Evolutionary conservation across 2,329 filamentous ascomycete species (phyloP).

Genomic region (Aspergillus sp.): DNA sequence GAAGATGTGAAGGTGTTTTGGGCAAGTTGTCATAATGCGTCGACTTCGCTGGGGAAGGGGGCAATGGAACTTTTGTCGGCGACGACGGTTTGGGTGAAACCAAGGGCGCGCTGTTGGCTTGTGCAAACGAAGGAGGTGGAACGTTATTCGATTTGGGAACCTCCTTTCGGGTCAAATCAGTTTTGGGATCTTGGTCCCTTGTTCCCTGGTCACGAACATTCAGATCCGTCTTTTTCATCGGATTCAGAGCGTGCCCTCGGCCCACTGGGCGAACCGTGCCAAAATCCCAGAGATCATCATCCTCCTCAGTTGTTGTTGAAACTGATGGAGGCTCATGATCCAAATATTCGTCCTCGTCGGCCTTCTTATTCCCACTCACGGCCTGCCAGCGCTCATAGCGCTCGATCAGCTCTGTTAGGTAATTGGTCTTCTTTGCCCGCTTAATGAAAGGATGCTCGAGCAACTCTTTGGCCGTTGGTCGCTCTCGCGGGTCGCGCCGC

Average conservation of each 20-base stretch:
- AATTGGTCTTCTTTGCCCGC: slow-evolving; percentile 92
- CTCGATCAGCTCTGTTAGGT: slow-evolving; percentile 93
- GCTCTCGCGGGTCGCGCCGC: slow-evolving; percentile 82
- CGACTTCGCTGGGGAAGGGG: slow-evolving; percentile 57
- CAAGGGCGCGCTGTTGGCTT: slow-evolving; percentile 49
- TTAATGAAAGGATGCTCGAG: slow-evolving; percentile 88
- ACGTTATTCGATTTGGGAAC: slow-evolving; percentile 40
- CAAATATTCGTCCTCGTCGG: slow-evolving; percentile 65
- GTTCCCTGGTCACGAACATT: slow-evolving; percentile 65
- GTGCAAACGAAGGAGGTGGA: slow-evolving; percentile 57
- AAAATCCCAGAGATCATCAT: slow-evolving; percentile 94
- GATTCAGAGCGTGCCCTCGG: slow-evolving; percentile 63
- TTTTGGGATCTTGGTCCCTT: slow-evolving; percentile 33
- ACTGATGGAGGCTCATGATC: slow-evolving; percentile 40
- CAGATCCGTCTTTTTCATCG: slow-evolving; percentile 77
- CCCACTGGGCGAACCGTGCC: slow-evolving; percentile 86
- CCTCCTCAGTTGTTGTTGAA: slow-evolving; percentile 52
- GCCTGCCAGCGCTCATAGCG: slow-evolving; percentile 84
- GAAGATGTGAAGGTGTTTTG: slow-evolving; percentile 48
- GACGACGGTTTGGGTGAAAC: slow-evolving; percentile 42
- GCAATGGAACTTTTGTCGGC: slow-evolving; percentile 62
- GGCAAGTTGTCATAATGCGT: slow-evolving; percentile 52
- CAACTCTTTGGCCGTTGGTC: slow-evolving; percentile 82
- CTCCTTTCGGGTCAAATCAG: slow-evolving; percentile 23
- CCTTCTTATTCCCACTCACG: slow-evolving; percentile 67